A percentile compares a stretch with the other conserved stretches of the same genome.
Evolutionary conservation across 2,329 filamentous ascomycete species (phyloP).

Genomic region (Cladophialophora exuberans): DNA sequence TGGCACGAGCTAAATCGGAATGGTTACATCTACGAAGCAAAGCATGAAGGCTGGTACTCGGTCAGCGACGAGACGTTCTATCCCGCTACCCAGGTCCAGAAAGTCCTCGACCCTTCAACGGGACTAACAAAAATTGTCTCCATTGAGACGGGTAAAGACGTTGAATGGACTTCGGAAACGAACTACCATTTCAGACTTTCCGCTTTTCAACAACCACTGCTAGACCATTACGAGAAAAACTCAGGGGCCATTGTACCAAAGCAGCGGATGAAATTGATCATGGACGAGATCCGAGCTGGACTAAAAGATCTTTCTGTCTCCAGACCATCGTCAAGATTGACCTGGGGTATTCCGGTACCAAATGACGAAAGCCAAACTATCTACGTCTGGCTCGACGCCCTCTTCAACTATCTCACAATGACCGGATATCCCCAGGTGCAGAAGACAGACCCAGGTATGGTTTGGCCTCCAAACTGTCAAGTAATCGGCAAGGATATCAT

Average conservation of each 20-base stretch:
- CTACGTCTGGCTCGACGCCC: slow-evolving; percentile 96
- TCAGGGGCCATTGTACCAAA: slow-evolving; percentile 75
- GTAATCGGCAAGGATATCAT: slow-evolving; percentile 96
- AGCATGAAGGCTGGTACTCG: slow-evolving; percentile 94
- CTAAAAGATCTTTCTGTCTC: slow-evolving; percentile 90
- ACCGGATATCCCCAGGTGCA: slow-evolving; percentile 79
- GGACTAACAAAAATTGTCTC: slow-evolving; percentile 81
- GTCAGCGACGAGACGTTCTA: slow-evolving; percentile 98
- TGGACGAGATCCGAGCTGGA: slow-evolving; percentile 73
- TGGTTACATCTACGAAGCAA: slow-evolving; percentile 79
- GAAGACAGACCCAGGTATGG: slow-evolving; percentile 61
- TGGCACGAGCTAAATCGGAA: slow-evolving; percentile 79
- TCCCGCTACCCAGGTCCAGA: slow-evolving; percentile 73
- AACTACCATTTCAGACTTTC: slow-evolving; percentile 96
- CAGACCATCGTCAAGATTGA: slow-evolving; percentile 73
- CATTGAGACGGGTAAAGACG: slow-evolving; percentile 84
- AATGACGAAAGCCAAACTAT: slow-evolving; percentile 85
- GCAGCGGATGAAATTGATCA: slow-evolving; percentile 75
- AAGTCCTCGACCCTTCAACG: slow-evolving; percentile 75
- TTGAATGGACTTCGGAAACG: slow-evolving; percentile 90
- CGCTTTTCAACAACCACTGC: slow-evolving; percentile 74
- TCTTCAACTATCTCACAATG: slow-evolving; percentile 90
- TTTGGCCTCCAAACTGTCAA: slow-evolving; percentile 91
- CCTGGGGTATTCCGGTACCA: slow-evolving; percentile 89
- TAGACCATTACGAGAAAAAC: slow-evolving; percentile 78